Base-by-base conservation (phyloP, 2,329 filamentous ascomycete species). In the Apiospora saccharicola region DNA sequence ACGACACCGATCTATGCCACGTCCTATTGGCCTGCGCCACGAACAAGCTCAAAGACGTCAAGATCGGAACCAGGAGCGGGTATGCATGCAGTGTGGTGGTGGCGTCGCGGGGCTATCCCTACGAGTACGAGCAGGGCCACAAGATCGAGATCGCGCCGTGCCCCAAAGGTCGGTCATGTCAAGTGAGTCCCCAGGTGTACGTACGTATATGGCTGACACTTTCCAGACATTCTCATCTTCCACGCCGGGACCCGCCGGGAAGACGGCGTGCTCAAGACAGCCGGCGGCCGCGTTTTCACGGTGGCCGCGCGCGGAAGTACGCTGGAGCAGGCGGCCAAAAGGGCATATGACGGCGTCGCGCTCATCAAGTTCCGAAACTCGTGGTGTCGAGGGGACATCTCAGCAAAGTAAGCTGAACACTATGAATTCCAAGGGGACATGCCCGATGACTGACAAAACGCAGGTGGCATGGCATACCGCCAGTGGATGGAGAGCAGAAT, bases 271-370 rank as follows among this genome's bases (percentile, higher is more conserved):
- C 53, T 72, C 34, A 47, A 41, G 16, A 68, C 61, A 1, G 71
- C 71, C 6, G 71, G 69, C 10, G 71, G 71, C 14, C 53, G 69
- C 19, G 69, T 72, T 10, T 71, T 72, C 24, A 16, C 69, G 19
- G 71, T 71, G 5, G 43, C 64, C 14, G 69, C 57, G 10, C 16
- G 16, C 30, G 30, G 64, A 4, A 3, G 3, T 10, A 71, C 69
- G 4, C 37, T 71, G 10, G 37, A 68, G 26, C 69, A 68, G 6
- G 69, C 71, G 2, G 69, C 22, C 26, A 22, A 22, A 10, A 7
- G 16, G 7, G 53, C 26, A 12, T 34, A 34, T 6, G 16, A 19
- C 8, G 53, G 53, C 2, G 30, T 37, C 16, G 19, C 12, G 6
- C 30, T 37, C 26, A 61, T 34, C 53, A 61, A 37, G 30, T 61